Evolutionary conservation across 2,329 filamentous ascomycete species (phyloP).

Genomic region (Phialophora macrospora): DNA sequence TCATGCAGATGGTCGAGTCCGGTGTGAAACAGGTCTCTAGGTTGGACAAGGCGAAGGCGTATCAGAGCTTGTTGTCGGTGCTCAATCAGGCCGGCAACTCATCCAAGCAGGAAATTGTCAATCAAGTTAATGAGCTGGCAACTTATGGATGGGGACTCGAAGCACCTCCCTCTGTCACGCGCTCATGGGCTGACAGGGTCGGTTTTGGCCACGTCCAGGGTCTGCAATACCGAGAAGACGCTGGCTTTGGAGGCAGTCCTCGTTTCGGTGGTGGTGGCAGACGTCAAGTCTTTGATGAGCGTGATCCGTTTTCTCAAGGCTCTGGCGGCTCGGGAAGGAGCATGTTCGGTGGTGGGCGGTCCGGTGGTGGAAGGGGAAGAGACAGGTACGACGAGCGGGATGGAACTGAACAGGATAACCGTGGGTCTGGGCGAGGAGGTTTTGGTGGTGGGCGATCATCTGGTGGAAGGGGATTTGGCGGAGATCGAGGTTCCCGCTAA

Average conservation of each 20-base stretch:
- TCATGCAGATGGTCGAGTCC: conserved; percentile 50
- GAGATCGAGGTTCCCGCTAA: neutral
- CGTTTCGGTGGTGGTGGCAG: conserved; percentile 11
- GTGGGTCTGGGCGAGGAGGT: neutral
- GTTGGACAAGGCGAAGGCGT: conserved; percentile 42
- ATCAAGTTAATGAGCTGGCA: conserved; percentile 52
- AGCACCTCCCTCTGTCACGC: conserved; percentile 45
- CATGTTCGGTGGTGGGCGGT: conserved; percentile 4
- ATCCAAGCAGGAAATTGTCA: conserved; percentile 49
- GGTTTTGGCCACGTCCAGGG: conserved; percentile 41
- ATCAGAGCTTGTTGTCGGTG: conserved; percentile 40
- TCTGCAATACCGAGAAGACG: conserved; percentile 35
- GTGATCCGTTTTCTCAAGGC: conserved; percentile 23
- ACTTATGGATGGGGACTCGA: conserved; percentile 55
- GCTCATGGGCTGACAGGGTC: conserved; percentile 40
- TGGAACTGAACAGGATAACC: conserved; percentile 7
- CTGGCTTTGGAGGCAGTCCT: conserved; percentile 14
- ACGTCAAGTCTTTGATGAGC: conserved; percentile 16
- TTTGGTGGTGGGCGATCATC: conserved; percentile 11
- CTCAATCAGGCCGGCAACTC: conserved; percentile 35
- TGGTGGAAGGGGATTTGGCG: conserved; percentile 1
- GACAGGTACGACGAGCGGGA: conserved; percentile 16
- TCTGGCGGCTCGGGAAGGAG: conserved; percentile 7
- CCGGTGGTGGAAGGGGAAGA: conserved; percentile 4
- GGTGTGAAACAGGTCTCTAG: conserved; percentile 42